phyloP scores from a whole-genome alignment of 495 filamentous ascomycete genomes.

The Hypomontagnella submonticulosa region DNA sequence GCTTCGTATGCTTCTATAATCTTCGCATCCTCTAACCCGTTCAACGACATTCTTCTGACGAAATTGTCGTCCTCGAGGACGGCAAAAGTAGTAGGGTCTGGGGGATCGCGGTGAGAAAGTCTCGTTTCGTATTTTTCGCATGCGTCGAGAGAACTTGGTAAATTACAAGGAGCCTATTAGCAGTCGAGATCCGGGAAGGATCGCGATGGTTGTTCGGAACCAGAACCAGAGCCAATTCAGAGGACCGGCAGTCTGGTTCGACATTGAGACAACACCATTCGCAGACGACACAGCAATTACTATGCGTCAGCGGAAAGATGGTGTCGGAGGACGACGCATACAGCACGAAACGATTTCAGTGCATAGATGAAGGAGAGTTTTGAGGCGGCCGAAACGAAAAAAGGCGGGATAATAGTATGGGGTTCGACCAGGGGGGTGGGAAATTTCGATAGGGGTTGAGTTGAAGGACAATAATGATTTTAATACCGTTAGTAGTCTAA shows the following conservation, averaged over 20 bases:
- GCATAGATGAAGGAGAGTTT: slow-evolving; percentile 27
- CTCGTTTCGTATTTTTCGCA: slow-evolving; percentile 14
- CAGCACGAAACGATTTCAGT: slow-evolving; percentile 17
- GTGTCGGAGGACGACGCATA: slow-evolving; percentile 22
- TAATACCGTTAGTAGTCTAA: slow-evolving; percentile 9
- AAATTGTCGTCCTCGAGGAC: slow-evolving; percentile 38
- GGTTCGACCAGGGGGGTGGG: slow-evolving; percentile 39
- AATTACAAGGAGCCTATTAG: slow-evolving; percentile 25
- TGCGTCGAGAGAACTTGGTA: slow-evolving; percentile 6
- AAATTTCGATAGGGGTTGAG: slow-evolving; percentile 43
- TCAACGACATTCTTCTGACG: slow-evolving; percentile 84
- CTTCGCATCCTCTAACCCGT: slow-evolving; percentile 87
- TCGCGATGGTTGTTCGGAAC: slow-evolving; percentile 35
- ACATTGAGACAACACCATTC: slow-evolving; percentile 46
- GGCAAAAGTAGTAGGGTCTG: slow-evolving; percentile 9
- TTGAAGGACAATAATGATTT: slow-evolving; percentile 28
- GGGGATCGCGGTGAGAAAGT: slow-evolving; percentile 11
- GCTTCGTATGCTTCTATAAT: slow-evolving; percentile 86
- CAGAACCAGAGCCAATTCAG: slow-evolving; percentile 46
- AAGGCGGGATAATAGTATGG: slow-evolving; percentile 41
- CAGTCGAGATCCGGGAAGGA: slow-evolving; percentile 26
- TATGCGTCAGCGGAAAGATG: slow-evolving; percentile 6
- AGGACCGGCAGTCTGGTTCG: slow-evolving; percentile 40
- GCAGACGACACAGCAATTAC: slow-evolving; percentile 17
- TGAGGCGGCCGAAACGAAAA: slow-evolving; percentile 43